These are phyloP conservation scores for Waltiozyma sp. DNA, from an alignment of 1,139 yeast genomes.

Conservation along the genomic window DNA sequence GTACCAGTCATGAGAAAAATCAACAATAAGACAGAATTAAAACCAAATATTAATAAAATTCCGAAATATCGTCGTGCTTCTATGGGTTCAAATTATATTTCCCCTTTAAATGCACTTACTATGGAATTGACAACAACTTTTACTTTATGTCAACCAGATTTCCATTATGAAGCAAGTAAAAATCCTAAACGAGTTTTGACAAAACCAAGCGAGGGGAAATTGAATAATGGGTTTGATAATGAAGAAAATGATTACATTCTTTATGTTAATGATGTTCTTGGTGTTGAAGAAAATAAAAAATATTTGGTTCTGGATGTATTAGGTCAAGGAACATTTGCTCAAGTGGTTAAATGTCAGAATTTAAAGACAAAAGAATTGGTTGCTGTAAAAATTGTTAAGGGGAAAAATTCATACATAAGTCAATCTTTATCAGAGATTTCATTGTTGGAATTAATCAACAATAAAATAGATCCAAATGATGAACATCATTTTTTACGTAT, in stretches of 20 bases:
- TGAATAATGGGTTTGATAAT: constrained; percentile 81
- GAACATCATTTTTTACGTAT: constrained; percentile 68
- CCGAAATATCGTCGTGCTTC: constrained; percentile 80
- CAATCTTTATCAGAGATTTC: constrained; percentile 89
- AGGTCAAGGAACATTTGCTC: constrained; percentile 98
- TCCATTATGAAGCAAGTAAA: constrained; percentile 71
- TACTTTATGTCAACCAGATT: constrained; percentile 77
- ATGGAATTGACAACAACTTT: constrained; percentile 71
- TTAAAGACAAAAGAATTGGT: constrained; percentile 78
- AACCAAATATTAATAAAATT: constrained; percentile 49
- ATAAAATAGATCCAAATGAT: constrained; percentile 55
- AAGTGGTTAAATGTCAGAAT: constrained; percentile 95
- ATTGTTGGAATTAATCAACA: constrained; percentile 70
- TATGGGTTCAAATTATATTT: constrained; percentile 63
- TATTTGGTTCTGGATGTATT: constrained; percentile 81
- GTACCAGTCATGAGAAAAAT: constrained; percentile 36
- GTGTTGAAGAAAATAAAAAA: constrained; percentile 77
- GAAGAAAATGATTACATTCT: constrained; percentile 83
- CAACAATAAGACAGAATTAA: constrained; percentile 39
- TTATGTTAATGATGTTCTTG: constrained; percentile 88
- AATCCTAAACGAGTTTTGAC: constrained; percentile 90
- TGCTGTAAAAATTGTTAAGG: constrained; percentile 90
- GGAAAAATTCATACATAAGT: constrained; percentile 83
- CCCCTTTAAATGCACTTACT: constrained; percentile 82
- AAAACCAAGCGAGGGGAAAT: constrained; percentile 78